phyloP scores from a whole-genome alignment of 1,139 yeast genomes.

The Diutina neorugosa region DNA sequence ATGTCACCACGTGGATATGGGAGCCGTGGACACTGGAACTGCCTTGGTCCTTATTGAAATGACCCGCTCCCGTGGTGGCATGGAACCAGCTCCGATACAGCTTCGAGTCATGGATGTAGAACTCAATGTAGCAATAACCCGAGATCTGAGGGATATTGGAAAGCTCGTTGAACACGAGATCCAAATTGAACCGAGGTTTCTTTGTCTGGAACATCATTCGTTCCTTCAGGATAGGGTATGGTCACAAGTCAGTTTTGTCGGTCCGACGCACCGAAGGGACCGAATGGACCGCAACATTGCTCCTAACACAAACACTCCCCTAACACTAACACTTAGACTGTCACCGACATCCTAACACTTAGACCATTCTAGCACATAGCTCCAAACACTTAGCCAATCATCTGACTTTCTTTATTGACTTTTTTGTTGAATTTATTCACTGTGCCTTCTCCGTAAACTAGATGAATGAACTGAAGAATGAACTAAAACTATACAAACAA shows the following conservation, averaged over 20 bases:
- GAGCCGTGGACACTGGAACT: neutral
- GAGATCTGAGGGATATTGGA: constrained; percentile 73
- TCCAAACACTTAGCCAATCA: too few species aligned
- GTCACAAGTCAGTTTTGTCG: neutral
- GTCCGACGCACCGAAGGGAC: neutral
- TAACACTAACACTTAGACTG: too few species aligned
- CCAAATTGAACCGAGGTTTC: constrained; percentile 42
- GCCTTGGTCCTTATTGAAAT: neutral
- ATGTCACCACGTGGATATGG: constrained; percentile 20
- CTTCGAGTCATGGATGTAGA: constrained; percentile 20
- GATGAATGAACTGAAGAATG: too few species aligned
- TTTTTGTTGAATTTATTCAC: too few species aligned
- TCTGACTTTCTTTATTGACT: too few species aligned
- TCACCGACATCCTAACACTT: too few species aligned
- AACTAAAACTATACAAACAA: too few species aligned
- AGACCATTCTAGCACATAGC: too few species aligned
- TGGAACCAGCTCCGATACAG: neutral
- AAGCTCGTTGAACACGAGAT: constrained; percentile 52
- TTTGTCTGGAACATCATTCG: constrained; percentile 9
- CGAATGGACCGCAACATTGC: too few species aligned
- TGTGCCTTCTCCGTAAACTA: too few species aligned
- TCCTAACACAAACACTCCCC: too few species aligned
- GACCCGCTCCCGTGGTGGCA: neutral
- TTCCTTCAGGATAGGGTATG: neutral
- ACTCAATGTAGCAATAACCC: constrained; percentile 54